Evolutionary conservation across 805 yeast species (phyloP).

Genomic region (Cyberlindnera suaveolens): DNA sequence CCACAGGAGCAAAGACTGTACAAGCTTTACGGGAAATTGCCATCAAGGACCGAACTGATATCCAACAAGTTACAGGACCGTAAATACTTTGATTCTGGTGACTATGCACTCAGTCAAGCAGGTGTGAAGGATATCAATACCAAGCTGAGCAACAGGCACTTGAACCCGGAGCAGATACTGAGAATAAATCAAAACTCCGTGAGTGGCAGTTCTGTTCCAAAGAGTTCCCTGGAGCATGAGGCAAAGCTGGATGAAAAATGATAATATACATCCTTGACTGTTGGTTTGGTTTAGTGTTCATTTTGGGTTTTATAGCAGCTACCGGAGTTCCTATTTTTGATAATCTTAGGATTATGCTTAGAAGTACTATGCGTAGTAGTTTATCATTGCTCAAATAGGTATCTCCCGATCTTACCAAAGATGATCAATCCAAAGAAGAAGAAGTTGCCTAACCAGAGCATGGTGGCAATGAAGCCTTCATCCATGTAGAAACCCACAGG

Average conservation of each 20-base stretch:
- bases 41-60: conserved; percentile 71
- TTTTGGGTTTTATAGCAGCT: no score
- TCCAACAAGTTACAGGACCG: conserved; percentile 76
- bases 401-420: conserved; percentile 66
- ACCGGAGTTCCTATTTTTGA: no score
- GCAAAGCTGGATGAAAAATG: conserved; percentile 18
- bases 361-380: no score
- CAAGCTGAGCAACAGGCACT: conserved; percentile 17
- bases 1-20: conserved; percentile 79
- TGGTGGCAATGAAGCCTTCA: conserved; percentile 32
- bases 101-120: conserved; percentile 78
- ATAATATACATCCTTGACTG: neutral
- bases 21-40: conserved; percentile 80
- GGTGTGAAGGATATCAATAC: conserved; percentile 33
- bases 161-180: conserved; percentile 42
- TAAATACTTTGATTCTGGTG: conserved; percentile 91
- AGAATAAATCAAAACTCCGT: conserved; percentile 55
- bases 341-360: no score
- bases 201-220: conserved; percentile 40
- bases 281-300: no score
- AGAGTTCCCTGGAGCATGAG: conserved; percentile 51
- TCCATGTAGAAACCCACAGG: conserved; percentile 51
- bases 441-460: conserved; percentile 56
- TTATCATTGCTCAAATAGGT: conserved; percentile 27
- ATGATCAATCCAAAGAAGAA: conserved; percentile 59